Evolutionary conservation across 495 filamentous ascomycete genomes (phyloP).

Genomic region (Letharia lupina): DNA sequence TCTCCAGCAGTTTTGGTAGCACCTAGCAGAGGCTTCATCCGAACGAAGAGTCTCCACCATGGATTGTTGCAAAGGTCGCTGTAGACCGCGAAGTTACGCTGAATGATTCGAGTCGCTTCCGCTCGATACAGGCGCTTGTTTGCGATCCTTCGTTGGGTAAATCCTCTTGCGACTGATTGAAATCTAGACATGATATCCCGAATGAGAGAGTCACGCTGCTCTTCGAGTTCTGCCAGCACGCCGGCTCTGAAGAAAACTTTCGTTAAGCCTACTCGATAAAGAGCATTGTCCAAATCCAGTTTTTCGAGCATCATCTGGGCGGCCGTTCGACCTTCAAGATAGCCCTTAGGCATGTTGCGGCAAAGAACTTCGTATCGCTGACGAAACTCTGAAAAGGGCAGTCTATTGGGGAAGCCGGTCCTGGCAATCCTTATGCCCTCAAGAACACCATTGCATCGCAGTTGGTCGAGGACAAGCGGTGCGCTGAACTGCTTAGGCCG

Average conservation of each 20-base stretch:
- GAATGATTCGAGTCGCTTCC: slow-evolving; percentile 90
- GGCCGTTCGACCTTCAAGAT: slow-evolving; percentile 80
- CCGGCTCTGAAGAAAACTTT: slow-evolving; percentile 98
- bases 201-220: slow-evolving; percentile 85
- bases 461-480: slow-evolving; percentile 84
- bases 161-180: slow-evolving; percentile 84
- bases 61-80: slow-evolving; percentile 80
- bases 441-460: slow-evolving; percentile 96
- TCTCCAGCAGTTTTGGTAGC: slow-evolving; percentile 83
- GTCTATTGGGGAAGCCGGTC: slow-evolving; percentile 94
- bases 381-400: slow-evolving; percentile 88
- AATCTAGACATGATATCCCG: slow-evolving; percentile 89
- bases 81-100: slow-evolving; percentile 85
- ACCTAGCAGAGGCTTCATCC: slow-evolving; percentile 90
- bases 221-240: slow-evolving; percentile 92
- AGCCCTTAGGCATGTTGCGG: slow-evolving; percentile 77
- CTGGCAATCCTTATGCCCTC: slow-evolving; percentile 97
- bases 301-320: slow-evolving; percentile 84
- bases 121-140: slow-evolving; percentile 90
- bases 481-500: slow-evolving; percentile 87
- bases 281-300: slow-evolving; percentile 69
- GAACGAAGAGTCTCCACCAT: slow-evolving; percentile 94
- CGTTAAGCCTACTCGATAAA: slow-evolving; percentile 89
- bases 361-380: slow-evolving; percentile 97
- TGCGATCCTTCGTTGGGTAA: slow-evolving; percentile 74